A percentile compares a stretch with the other conserved stretches of the same genome.
phyloP scores from a whole-genome alignment of 306 rosid species.

The Erythrophleum fordii region DNA sequence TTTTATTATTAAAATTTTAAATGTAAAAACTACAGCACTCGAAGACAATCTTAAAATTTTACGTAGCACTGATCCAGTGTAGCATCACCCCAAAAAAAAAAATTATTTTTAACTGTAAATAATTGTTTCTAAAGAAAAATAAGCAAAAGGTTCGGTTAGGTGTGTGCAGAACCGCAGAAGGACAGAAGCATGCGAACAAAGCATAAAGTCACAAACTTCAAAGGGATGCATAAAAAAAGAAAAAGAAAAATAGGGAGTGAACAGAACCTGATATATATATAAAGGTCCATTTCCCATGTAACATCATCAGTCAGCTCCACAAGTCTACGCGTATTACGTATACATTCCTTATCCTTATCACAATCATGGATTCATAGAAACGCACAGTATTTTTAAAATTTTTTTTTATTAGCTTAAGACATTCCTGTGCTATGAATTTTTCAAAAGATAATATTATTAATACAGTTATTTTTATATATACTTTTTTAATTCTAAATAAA shows the following conservation, averaged over 20 bases:
- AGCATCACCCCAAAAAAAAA: too few species aligned
- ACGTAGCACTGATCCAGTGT: too few species aligned
- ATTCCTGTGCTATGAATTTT: not conserved
- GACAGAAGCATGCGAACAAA: conserved; percentile 48
- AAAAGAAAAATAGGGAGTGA: not conserved
- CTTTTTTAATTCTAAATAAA: too few species aligned
- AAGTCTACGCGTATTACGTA: not conserved
- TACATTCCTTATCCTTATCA: too few species aligned
- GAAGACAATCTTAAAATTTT: too few species aligned
- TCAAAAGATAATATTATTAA: not conserved
- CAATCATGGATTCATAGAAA: not conserved
- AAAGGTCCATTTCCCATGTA: not conserved
- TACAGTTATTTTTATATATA: too few species aligned
- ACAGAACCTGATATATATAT: not conserved
- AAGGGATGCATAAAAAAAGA: too few species aligned
- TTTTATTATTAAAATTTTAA: too few species aligned
- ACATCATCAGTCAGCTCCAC: not conserved
- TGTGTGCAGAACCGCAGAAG: conserved; percentile 29
- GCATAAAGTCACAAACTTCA: too few species aligned
- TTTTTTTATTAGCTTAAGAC: not conserved
- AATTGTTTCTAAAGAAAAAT: too few species aligned
- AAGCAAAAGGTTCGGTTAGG: conserved; percentile 8
- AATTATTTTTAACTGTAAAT: too few species aligned
- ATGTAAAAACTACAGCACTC: too few species aligned
- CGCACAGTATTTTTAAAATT: not conserved